phyloP scores from a whole-genome alignment of 352 stramenopile species.

The Globisporangium paddicum region DNA sequence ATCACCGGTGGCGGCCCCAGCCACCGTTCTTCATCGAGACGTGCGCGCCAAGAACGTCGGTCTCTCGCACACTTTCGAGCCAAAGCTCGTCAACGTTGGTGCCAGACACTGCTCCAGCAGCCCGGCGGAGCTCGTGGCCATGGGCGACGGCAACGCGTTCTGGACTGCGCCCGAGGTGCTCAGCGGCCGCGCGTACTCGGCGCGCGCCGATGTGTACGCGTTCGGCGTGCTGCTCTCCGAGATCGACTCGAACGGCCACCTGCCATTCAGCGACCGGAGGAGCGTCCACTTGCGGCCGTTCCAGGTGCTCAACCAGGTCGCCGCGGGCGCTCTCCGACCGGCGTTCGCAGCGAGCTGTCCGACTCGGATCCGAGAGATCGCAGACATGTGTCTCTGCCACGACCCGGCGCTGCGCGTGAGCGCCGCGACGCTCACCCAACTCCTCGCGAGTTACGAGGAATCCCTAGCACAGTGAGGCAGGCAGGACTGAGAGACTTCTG shows the following conservation, averaged over 20 bases:
- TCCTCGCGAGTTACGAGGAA: slow-evolving; percentile 1
- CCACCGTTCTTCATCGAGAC: slow-evolving; percentile 40
- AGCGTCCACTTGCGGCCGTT: background rate
- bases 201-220: slow-evolving; percentile 31
- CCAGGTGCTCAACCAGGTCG: slow-evolving; percentile 7
- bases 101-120: slow-evolving; percentile 5
- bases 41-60: slow-evolving; percentile 31
- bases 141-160: slow-evolving; percentile 16
- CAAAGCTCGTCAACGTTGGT: slow-evolving; percentile 42
- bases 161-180: slow-evolving; percentile 36
- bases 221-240: slow-evolving; percentile 37
- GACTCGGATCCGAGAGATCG: background rate
- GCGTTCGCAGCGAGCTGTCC: background rate
- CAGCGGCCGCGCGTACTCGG: slow-evolving; percentile 15
- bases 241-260: slow-evolving; percentile 15
- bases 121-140: slow-evolving; percentile 7
- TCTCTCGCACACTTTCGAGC: slow-evolving; percentile 17
- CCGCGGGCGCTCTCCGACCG: background rate
- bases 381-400: background rate
- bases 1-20: no score
- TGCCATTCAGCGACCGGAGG: background rate
- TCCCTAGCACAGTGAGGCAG: slow-evolving; percentile 1
- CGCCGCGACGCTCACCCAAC: slow-evolving; percentile 1
- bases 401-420: background rate
- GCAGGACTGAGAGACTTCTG: no score